phyloP scores from a whole-genome alignment of 805 yeast species.

The Candida ortonii region DNA sequence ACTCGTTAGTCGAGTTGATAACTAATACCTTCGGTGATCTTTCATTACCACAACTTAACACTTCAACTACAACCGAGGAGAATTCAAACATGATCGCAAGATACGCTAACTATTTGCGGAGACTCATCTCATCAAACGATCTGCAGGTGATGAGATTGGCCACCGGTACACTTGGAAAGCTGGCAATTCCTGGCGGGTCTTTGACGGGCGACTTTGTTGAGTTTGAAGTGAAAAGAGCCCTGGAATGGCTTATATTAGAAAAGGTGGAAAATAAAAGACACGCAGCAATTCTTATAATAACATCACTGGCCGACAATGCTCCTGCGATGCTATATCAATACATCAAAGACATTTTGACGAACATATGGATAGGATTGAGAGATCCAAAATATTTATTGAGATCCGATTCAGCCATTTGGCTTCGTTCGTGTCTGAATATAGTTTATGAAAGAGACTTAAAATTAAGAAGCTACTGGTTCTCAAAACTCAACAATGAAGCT shows the following conservation, averaged over 20 bases:
- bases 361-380: slow-evolving; percentile 83
- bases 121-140: slow-evolving; percentile 78
- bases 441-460: slow-evolving; percentile 74
- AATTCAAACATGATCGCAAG: slow-evolving; percentile 85
- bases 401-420: slow-evolving; percentile 77
- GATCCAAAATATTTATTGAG: slow-evolving; percentile 76
- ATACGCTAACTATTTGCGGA: slow-evolving; percentile 82
- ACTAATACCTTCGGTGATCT: slow-evolving; percentile 49
- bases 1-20: slow-evolving; percentile 80
- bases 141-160: slow-evolving; percentile 83
- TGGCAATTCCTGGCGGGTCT: slow-evolving; percentile 87
- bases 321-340: slow-evolving; percentile 80
- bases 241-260: slow-evolving; percentile 90
- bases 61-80: slow-evolving; percentile 50
- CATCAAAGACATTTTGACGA: slow-evolving; percentile 72
- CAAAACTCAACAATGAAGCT: slow-evolving; percentile 45
- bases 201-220: slow-evolving; percentile 91
- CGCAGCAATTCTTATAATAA: slow-evolving; percentile 81
- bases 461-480: slow-evolving; percentile 72
- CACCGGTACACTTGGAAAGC: slow-evolving; percentile 79
- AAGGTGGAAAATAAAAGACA: slow-evolving; percentile 83
- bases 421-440: slow-evolving; percentile 74
- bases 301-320: slow-evolving; percentile 80
- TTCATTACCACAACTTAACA: slow-evolving; percentile 35
- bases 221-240: slow-evolving; percentile 80